Base-by-base conservation (phyloP, 2,329 filamentous ascomycete genomes). In the Pseudogymnoascus sp. region DNA sequence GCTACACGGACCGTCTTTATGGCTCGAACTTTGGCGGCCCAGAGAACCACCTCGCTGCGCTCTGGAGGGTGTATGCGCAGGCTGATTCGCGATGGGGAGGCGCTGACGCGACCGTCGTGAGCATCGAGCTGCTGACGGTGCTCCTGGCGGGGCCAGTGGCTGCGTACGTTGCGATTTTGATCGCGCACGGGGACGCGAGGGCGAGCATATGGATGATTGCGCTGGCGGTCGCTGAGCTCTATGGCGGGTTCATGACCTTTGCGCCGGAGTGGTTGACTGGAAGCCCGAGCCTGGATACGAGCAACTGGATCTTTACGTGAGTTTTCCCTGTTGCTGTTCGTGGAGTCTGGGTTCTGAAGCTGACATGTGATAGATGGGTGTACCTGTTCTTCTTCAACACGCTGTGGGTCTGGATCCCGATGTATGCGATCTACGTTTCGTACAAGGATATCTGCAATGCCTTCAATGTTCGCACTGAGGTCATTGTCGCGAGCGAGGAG, bases 201-300 rank as follows among this genome's bases (percentile, higher is more conserved):
- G 80, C 79, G 56, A 84, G 82, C 69, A 79, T 88, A 67, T 79
- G 83, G 78, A 87, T 89, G 80, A 80, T 86, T 64, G 77, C 89
- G 18, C 75, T 89, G 46, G 86, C 86, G 25, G 88, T 85, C 3
- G 84, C 81, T 63, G 86, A 89, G 78, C 69, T 89, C 5, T 89
- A 89, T 68, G 86, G 86, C 67, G 84, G 86, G 16, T 89, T 86
- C 75, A 88, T 89, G 83, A 89, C 86, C 0, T 89, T 89, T 71
- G 85, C 82, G 73, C 86, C 86, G 11, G 86, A 89, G 74, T 89
- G 86, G 86, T 75, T 89, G 11, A 83, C 80, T 1, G 81, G 80
- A 61, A 88, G 81, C 71, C 71, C 80, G 67, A 87, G 86, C 70
- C 81, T 89, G 64, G 84, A 88, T 72, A 79, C 79, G 16, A 85